A percentile compares a stretch with the other conserved stretches of the same genome.
Conservation (phyloP, 805 yeast species). For the Yarrowia bubula region DNA sequence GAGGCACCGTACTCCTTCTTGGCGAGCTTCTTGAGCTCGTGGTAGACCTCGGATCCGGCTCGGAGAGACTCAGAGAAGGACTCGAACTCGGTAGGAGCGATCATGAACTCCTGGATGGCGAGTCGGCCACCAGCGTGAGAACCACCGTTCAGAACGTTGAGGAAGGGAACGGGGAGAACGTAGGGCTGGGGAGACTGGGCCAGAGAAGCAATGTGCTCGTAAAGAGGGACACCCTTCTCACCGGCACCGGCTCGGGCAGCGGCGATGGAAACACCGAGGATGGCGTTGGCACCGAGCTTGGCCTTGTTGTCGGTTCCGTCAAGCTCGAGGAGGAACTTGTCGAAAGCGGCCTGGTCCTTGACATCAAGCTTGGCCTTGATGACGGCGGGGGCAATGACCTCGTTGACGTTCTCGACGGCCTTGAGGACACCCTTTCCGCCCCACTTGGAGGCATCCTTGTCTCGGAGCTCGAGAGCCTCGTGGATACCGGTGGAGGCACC, state of each 20-base stretch:
- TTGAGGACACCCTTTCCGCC: conserved; percentile 97
- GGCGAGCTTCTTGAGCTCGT: conserved; percentile 87
- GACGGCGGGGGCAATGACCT: conserved; percentile 90
- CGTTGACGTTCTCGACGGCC: conserved; percentile 96
- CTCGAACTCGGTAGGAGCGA: conserved; percentile 90
- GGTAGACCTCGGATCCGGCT: conserved; percentile 98
- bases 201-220: conserved; percentile 83
- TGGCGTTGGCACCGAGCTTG: conserved; percentile 98
- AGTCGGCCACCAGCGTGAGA: conserved; percentile 99
- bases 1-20: conserved; percentile 95
- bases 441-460: conserved; percentile 97
- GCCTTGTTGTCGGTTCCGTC: conserved; percentile 98
- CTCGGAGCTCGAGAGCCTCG: conserved; percentile 98
- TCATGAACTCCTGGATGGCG: conserved; percentile 99
- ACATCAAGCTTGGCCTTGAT: conserved; percentile 78
- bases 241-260: conserved; percentile 99
- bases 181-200: conserved; percentile 75
- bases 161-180: conserved; percentile 98
- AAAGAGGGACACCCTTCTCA: conserved; percentile 88
- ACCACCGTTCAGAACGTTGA: conserved; percentile 99
- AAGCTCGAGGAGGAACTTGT: conserved; percentile 76
- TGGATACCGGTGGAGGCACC: conserved; percentile 99
- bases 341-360: conserved; percentile 81
- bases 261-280: conserved; percentile 96
- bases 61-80: conserved; percentile 93